Evolutionary conservation across 148 eudicot genomes (phyloP).

Genomic region (Dysphania ambrosioides): DNA sequence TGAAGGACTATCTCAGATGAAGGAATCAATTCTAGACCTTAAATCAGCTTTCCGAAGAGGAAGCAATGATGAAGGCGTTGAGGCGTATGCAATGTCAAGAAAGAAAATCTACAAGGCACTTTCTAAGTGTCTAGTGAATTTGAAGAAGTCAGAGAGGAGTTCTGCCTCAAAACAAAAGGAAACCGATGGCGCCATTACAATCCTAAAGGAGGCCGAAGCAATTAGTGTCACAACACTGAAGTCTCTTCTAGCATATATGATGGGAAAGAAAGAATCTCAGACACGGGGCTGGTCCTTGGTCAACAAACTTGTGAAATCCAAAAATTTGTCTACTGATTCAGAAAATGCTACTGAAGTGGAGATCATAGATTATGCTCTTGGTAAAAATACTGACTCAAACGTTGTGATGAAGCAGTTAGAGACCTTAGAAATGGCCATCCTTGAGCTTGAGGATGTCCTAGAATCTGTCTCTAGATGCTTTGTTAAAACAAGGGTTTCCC

Average conservation of each 20-base stretch:
- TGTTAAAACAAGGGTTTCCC: slow-evolving; percentile 42
- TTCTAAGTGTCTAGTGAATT: slow-evolving; percentile 30
- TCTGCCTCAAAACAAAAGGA: background rate
- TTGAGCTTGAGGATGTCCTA: slow-evolving; percentile 24
- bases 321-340: background rate
- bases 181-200: background rate
- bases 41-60: slow-evolving; percentile 42
- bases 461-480: slow-evolving; percentile 33
- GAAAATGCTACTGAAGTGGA: slow-evolving; percentile 17
- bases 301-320: slow-evolving; percentile 27
- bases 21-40: slow-evolving; percentile 35
- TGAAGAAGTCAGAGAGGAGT: slow-evolving; percentile 24
- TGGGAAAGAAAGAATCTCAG: slow-evolving; percentile 25
- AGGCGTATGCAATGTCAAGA: slow-evolving; percentile 28
- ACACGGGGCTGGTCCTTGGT: slow-evolving; percentile 37
- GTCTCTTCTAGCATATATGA: slow-evolving; percentile 26
- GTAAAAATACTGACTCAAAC: background rate
- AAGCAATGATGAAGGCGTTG: slow-evolving; percentile 16
- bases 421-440: slow-evolving; percentile 26
- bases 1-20: slow-evolving; percentile 25
- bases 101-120: slow-evolving; percentile 35
- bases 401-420: slow-evolving; percentile 24
- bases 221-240: slow-evolving; percentile 28
- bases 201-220: slow-evolving; percentile 33
- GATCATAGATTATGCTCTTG: slow-evolving; percentile 22